Base-by-base conservation (phyloP, 2,329 filamentous ascomycete genomes). In the Grosmannia clavigera region DNA sequence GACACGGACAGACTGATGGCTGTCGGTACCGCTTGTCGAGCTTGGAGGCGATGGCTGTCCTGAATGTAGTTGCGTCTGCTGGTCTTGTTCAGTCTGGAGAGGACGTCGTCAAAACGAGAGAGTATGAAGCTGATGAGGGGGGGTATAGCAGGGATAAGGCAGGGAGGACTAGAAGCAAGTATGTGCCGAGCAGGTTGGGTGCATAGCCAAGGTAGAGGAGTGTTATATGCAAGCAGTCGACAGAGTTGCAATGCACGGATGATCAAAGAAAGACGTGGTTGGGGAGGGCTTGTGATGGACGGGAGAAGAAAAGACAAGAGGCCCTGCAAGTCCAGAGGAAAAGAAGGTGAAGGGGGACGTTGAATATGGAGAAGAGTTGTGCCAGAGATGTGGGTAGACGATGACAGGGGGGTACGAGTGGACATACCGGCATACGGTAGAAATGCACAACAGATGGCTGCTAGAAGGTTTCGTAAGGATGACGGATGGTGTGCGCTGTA, bases 361-460 rank as follows among this genome's bases (percentile, higher is more conserved):
- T 29, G 22, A 19, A 25, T 43, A 40, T 22, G 35, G 22, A 43
- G 22, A 35, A 55, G 53, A 53, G 40, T 43, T 43, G 14, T 43
- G 40, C 16, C 48, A 27, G 48, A 29, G 27, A 22, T 27, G 27
- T 14, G 33, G 29, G 52, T 33, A 16, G 52, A 3, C 9, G 33
- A 22, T 7, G 52, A 4, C 29, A 52, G 46, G 56, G 46, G 46
- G 56, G 40, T 10, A 38, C n/a, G 40, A 40, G 25, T 31, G 40
- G 43, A 57, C 55, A 31, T n/a, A 51, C 31, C 43, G 40, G 43
- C n/a, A 50, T 25, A 29, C 35, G 43, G 53, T 27, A 11, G 38
- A 19, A 11, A 43, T 58, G 56, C 56, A 58, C 40, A 57, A 58
- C 56, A 58, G 46, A 50, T 27, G 46, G 35, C 35, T 55, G 53